Percentiles rank a stretch among this genome's conserved stretches.
These are phyloP conservation scores for Lepidium sativum DNA, from an alignment of 345 rosid species.

Conservation along the genomic window DNA sequence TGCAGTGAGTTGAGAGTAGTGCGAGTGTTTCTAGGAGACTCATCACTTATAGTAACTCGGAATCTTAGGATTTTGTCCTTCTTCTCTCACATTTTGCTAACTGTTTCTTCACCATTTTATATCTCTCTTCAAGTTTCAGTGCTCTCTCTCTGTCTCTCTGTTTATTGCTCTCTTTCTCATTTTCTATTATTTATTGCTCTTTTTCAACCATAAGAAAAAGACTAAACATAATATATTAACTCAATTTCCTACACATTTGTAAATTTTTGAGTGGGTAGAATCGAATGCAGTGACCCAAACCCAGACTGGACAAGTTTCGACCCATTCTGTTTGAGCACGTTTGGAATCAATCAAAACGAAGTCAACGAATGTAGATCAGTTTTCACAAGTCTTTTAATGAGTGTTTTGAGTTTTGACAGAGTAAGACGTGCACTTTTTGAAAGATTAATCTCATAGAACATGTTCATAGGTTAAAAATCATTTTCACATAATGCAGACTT, in stretches of 20 bases:
- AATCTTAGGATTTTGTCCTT: constrained; percentile 77
- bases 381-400: neutral
- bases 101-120: constrained; percentile 20
- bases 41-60: constrained; percentile 60
- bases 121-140: constrained; percentile 35
- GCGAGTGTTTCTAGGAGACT: constrained; percentile 61
- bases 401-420: too few species aligned
- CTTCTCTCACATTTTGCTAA: constrained; percentile 18
- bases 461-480: neutral
- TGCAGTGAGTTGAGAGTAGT: constrained; percentile 38
- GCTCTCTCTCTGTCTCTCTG: constrained; percentile 18
- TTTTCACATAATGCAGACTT: neutral
- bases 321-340: neutral
- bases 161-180: constrained; percentile 13
- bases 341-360: neutral
- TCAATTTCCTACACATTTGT: neutral
- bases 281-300: constrained; percentile 1
- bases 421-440: neutral
- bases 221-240: neutral
- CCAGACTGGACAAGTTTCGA: neutral
- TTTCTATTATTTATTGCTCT: constrained; percentile 8
- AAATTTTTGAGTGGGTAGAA: neutral
- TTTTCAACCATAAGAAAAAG: constrained; percentile 9
- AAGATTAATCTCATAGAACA: neutral
- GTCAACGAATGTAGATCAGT: neutral